Conservation (phyloP, 495 filamentous ascomycete genomes). For the Opeltia flavorubescens region DNA sequence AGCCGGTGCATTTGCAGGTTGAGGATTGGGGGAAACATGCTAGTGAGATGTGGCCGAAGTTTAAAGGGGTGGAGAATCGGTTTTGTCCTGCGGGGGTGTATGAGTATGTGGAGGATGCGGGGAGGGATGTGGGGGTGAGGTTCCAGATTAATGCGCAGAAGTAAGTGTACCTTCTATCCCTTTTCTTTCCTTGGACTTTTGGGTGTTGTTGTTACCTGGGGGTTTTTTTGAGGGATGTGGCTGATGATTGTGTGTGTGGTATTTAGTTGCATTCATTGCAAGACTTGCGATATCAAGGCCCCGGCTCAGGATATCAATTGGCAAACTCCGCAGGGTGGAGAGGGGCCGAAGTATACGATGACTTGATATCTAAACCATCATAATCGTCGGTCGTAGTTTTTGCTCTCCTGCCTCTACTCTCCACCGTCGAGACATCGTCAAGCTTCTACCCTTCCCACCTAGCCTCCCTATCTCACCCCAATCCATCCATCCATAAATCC, state of each 20-base stretch:
- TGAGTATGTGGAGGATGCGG: constrained; percentile 89
- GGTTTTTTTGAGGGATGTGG: neutral
- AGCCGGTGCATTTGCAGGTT: constrained; percentile 90
- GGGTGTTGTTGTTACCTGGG: neutral
- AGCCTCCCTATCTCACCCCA: neutral
- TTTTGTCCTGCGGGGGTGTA: constrained; percentile 99
- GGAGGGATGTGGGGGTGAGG: constrained; percentile 65
- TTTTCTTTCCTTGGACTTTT: neutral
- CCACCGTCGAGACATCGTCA: no score
- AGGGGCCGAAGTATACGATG: constrained; percentile 93
- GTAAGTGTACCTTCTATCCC: constrained; percentile 38
- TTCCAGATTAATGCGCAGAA: constrained; percentile 99
- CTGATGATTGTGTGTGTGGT: neutral
- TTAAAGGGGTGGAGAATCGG: constrained; percentile 89
- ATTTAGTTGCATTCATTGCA: constrained; percentile 90
- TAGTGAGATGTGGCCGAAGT: constrained; percentile 65
- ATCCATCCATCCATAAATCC: neutral
- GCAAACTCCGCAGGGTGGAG: constrained; percentile 88
- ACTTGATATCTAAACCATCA: constrained; percentile 35
- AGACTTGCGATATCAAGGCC: constrained; percentile 98
- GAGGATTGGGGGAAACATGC: constrained; percentile 88
- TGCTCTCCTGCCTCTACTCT: no score
- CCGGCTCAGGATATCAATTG: constrained; percentile 95
- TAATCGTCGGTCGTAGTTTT: no score
- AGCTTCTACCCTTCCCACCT: neutral